A percentile compares a stretch with the other conserved stretches of the same genome.
Evolutionary conservation across 148 eudicot genomes (phyloP).

Genomic region (Camellia japonica): DNA sequence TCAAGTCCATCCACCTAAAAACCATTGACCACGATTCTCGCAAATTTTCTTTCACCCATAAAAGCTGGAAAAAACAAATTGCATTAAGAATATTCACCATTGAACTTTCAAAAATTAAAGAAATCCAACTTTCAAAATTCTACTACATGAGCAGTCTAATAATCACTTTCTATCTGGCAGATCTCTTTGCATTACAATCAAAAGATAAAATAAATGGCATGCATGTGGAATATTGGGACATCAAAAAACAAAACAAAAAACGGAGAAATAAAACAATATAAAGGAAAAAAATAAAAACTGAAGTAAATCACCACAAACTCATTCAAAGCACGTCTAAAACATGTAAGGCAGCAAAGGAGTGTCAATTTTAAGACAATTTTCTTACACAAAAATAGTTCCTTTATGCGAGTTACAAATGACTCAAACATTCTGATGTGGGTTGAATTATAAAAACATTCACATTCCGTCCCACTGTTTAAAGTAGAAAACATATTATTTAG

Average conservation of each 20-base stretch:
- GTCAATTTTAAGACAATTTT: not conserved
- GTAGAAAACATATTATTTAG: not conserved
- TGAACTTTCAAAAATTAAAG: not conserved
- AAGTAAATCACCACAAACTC: not conserved
- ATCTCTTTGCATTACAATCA: not conserved
- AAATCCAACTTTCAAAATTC: not conserved
- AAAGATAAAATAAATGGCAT: no score
- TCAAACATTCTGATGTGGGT: not conserved
- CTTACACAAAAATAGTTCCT: not conserved
- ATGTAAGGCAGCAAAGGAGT: not conserved
- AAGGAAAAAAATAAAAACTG: no score
- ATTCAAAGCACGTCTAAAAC: not conserved
- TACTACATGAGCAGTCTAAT: not conserved
- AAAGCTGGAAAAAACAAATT: constrained; percentile 52
- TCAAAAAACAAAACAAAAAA: not conserved
- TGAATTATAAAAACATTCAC: not conserved
- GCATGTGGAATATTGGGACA: no score
- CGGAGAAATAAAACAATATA: no score
- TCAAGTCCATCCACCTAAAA: constrained; percentile 99
- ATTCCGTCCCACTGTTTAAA: not conserved
- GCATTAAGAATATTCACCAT: constrained; percentile 10
- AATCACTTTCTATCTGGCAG: not conserved
- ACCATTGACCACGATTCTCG: constrained; percentile 96
- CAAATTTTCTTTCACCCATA: constrained; percentile 98
- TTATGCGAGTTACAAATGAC: not conserved